Base-by-base conservation (phyloP, 208 protist genomes). In the Trichomonas vaginalis region DNA sequence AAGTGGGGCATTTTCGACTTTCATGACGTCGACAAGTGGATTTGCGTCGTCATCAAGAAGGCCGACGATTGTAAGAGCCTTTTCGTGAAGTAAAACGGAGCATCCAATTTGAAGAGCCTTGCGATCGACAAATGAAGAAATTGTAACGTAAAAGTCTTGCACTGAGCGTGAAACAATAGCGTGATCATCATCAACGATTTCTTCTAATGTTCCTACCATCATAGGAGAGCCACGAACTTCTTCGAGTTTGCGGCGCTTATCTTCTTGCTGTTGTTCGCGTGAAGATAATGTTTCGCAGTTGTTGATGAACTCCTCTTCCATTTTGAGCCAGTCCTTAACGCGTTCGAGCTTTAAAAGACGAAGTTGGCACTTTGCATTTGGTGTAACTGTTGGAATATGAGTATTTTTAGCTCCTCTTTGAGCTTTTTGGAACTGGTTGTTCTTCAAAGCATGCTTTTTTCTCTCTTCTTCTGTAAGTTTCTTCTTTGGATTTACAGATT, bases 161-260 rank as follows among this genome's bases (percentile, higher is more conserved):
- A 98, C 97, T 6, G 97, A 96, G 15, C 98, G 98, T 21, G 98
- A 98, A 0, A 99, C 98, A 95, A 99, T 99, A 42, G 98, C 98
- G 97, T 99, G 99, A 95, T 99, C 99, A 96, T 99, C 99, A 97
- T 99, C 99, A 96, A 99, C 99, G 46, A 99, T 99, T 97, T 99
- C 99, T 97, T 99, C 99, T 0, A 99, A 97, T 42, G 97, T 99
- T 37, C 98, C 99, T 39, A 99, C 98, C 79, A 98, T 97, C 96
- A 99, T 98, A 79, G 99, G 99, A 48, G 98, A 98, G 79, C 99
- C 99, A 82, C 99, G 98, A 32, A 99, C 95, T 46, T 99, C 98
- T 86, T 99, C 99, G 0, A 99, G 98, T 96, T 98, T 98, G 80
- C 98, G 97, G 97, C 99, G 98, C 96, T 99, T 97, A 97, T 98